Percentiles rank a stretch among this genome's conserved stretches.
phyloP scores from a whole-genome alignment of 495 filamentous ascomycete genomes.

The Penicilliopsis zonata region DNA sequence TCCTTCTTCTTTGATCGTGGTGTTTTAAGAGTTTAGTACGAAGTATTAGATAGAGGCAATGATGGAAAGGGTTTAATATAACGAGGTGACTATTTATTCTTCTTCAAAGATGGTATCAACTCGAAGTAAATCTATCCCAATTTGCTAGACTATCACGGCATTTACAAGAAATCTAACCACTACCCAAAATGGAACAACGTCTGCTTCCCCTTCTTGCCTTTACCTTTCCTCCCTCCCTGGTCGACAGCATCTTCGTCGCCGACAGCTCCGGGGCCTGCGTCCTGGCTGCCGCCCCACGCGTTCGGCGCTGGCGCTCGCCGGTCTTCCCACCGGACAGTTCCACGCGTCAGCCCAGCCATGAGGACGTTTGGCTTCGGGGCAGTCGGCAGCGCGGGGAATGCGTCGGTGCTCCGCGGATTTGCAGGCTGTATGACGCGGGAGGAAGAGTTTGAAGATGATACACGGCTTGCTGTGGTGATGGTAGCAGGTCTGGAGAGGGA shows the following conservation, averaged over 20 bases:
- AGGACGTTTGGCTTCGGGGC: conserved; percentile 68
- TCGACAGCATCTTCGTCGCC: conserved; percentile 19
- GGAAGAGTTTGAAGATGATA: conserved; percentile 9
- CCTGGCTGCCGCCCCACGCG: conserved; percentile 32
- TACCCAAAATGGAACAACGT: conserved; percentile 49
- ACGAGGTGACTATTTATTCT: no score
- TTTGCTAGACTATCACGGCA: no score
- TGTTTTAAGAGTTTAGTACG: no score
- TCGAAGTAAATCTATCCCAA: no score
- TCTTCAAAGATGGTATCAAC: no score
- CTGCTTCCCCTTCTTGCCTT: conserved; percentile 73
- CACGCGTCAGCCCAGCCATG: conserved; percentile 66
- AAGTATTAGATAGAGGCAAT: no score
- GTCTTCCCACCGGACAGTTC: conserved; percentile 58
- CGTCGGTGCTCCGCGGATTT: conserved; percentile 23
- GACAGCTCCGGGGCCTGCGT: conserved; percentile 15
- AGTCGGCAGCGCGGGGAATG: conserved; percentile 72
- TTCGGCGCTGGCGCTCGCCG: conserved; percentile 24
- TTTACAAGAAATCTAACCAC: no score
- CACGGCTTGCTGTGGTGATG: conserved; percentile 6
- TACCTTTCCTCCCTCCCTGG: conserved; percentile 52
- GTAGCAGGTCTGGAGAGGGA: conserved; percentile 17
- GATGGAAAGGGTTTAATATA: no score
- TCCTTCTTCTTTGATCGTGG: no score
- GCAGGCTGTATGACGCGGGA: conserved; percentile 13